These are phyloP conservation scores for Lactarius sp. DNA, from an alignment of 768 basidiomycete species.

Conservation along the genomic window DNA sequence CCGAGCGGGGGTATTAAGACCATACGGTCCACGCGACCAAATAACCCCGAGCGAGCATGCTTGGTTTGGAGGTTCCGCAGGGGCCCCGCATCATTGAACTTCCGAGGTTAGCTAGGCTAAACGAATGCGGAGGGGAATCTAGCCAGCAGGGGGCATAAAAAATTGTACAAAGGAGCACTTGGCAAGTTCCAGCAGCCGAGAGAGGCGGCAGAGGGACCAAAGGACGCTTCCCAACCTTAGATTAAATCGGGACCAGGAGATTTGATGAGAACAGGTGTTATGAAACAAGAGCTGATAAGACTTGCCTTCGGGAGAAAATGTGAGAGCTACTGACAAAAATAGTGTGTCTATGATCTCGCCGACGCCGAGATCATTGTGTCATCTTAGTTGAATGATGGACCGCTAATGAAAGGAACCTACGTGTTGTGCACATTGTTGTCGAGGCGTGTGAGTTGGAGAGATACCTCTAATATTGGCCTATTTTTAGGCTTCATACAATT, in stretches of 20 bases:
- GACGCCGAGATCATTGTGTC: too few relatives aligned
- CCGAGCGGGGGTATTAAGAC: constrained; percentile 5
- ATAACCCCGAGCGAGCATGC: not conserved
- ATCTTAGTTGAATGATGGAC: too few relatives aligned
- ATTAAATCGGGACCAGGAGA: not conserved
- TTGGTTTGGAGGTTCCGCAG: not conserved
- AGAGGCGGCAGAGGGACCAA: not conserved
- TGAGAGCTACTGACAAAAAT: too few relatives aligned
- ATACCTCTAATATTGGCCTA: too few relatives aligned
- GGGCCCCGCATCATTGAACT: not conserved
- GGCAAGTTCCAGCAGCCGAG: not conserved
- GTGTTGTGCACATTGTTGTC: too few relatives aligned
- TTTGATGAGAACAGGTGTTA: not conserved
- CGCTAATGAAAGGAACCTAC: too few relatives aligned
- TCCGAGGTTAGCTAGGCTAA: not conserved
- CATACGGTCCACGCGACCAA: not conserved
- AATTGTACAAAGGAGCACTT: not conserved
- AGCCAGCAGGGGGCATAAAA: not conserved
- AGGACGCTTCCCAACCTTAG: not conserved
- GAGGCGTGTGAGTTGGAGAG: too few relatives aligned
- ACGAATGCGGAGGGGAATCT: not conserved
- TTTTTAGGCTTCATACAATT: too few relatives aligned
- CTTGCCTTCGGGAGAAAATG: not conserved
- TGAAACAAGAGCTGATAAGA: not conserved
- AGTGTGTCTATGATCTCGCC: too few relatives aligned